Conservation (phyloP, 1,284 basidiomycete genomes). For the Ustilago shanxiensis region DNA sequence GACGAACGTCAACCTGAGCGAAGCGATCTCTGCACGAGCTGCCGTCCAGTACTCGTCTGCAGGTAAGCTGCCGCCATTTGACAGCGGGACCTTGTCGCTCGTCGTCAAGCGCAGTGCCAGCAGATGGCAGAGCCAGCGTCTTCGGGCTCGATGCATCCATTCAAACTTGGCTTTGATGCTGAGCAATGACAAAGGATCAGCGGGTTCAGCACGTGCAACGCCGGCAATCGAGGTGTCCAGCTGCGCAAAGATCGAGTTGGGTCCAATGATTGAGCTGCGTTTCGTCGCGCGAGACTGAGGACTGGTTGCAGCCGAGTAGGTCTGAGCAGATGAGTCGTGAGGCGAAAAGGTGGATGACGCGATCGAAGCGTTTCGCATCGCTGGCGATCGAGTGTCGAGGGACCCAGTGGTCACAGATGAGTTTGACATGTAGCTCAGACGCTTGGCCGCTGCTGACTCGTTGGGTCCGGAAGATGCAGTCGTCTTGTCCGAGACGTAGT, state of each 20-base stretch:
- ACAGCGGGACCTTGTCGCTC: slow-evolving; percentile 24
- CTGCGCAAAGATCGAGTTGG: slow-evolving; percentile 45
- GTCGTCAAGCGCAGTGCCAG: slow-evolving; percentile 24
- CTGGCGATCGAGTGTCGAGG: slow-evolving; percentile 26
- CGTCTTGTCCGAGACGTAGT: slow-evolving; percentile 41
- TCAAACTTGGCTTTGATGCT: slow-evolving; percentile 62
- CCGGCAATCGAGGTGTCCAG: slow-evolving; percentile 8
- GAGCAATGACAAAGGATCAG: slow-evolving; percentile 53
- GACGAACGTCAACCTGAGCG: not conserved
- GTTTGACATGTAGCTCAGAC: slow-evolving; percentile 57
- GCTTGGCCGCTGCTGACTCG: slow-evolving; percentile 55
- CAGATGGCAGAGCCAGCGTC: slow-evolving; percentile 55
- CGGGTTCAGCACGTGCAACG: slow-evolving; percentile 10
- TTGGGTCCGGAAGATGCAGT: slow-evolving; percentile 40
- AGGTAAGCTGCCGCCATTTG: slow-evolving; percentile 19
- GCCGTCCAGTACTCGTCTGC: slow-evolving; percentile 35
- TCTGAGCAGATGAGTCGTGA: slow-evolving; percentile 31
- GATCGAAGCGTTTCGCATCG: slow-evolving; percentile 30
- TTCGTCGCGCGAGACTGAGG: slow-evolving; percentile 43
- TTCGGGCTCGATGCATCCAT: slow-evolving; percentile 55
- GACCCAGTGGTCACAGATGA: slow-evolving; percentile 35
- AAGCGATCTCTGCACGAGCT: slow-evolving; percentile 18
- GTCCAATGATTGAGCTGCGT: slow-evolving; percentile 41
- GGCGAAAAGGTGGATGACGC: slow-evolving; percentile 35
- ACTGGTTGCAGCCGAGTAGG: slow-evolving; percentile 46